Base-by-base conservation (phyloP, 2,329 filamentous ascomycete species). In the Alternaria gansuensis region DNA sequence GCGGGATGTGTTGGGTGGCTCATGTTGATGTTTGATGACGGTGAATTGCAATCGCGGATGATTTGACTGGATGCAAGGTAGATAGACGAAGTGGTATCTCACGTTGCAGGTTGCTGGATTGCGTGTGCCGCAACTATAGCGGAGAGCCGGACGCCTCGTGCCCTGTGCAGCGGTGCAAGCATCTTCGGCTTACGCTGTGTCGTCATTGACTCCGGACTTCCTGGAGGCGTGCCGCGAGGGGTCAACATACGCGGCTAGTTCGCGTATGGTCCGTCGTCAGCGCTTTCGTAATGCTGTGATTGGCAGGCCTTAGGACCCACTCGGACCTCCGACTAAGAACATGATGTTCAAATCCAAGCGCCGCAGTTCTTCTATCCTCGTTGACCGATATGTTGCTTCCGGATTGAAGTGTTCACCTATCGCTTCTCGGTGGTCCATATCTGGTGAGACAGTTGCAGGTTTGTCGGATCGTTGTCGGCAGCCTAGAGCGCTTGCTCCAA, bases 1-100 rank as follows among this genome's bases (percentile, higher is more conserved):
- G 80, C 79, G 48, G 80, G 80, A 65, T 83, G 81, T 40, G 74
- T 68, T 52, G 81, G 81, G 63, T 81, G 79, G 59, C 76, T 78
- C 56, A 59, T 63, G 40, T 24, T 65, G 57, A 26, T 17, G 26
- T 34, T 21, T 45, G 29, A 4, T 14, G 37, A 26, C 24, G 28
- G 6, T 4, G 14, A 5, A 50, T 50, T 14, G 14, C 2, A 14
- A 29, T 29, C 4, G 23, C 4, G 3, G 2, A 2, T 26, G 21
- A n/a, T 21, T 7, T 33, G 26, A 23, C 37, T n/a, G 49, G 21
- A 17, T 28, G 2, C 23, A 10, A n/a, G 1, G 26, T 3, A 10
- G 26, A 4, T 3, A 10, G 17, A 14, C 1, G 10, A 33, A 23
- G 17, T 8, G 4, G 3, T 48, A 48, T 48, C 26, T 48, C 21